phyloP scores from a whole-genome alignment of 495 filamentous ascomycete species.

The Cenococcum geophilum region DNA sequence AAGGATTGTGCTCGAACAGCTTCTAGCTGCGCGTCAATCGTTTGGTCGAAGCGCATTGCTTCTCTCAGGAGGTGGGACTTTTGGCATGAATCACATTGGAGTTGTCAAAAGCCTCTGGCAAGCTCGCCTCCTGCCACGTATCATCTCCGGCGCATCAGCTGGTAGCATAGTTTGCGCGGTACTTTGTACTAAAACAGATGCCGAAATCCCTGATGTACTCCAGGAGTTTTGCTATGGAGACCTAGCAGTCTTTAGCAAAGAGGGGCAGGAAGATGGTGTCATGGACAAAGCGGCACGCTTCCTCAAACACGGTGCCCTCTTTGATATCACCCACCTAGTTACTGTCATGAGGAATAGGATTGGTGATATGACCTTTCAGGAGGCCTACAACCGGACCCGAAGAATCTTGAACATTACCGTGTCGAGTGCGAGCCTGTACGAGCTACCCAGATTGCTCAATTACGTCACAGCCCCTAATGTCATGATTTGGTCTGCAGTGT shows the following conservation, averaged over 20 bases:
- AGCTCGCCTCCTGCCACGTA: constrained; percentile 69
- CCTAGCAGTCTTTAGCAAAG: constrained; percentile 73
- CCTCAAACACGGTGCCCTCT: constrained; percentile 71
- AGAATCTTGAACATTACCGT: constrained; percentile 91
- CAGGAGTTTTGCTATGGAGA: constrained; percentile 73
- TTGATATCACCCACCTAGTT: constrained; percentile 74
- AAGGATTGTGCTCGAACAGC: constrained; percentile 63
- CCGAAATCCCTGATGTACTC: constrained; percentile 70
- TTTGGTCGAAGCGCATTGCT: constrained; percentile 85
- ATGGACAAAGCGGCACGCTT: constrained; percentile 66
- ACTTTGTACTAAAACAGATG: constrained; percentile 76
- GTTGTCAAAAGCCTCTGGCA: constrained; percentile 84
- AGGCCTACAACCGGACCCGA: constrained; percentile 87
- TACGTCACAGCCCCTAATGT: constrained; percentile 92
- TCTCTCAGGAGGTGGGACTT: constrained; percentile 84
- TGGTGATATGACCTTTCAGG: constrained; percentile 88
- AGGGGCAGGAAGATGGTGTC: constrained; percentile 61
- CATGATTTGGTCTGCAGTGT: constrained; percentile 93
- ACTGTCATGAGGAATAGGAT: constrained; percentile 73
- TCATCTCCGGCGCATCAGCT: constrained; percentile 89
- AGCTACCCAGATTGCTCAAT: constrained; percentile 79
- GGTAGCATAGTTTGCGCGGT: constrained; percentile 91
- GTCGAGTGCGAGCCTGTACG: constrained; percentile 78
- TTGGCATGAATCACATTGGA: constrained; percentile 94
- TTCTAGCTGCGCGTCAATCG: constrained; percentile 73